Evolutionary conservation across 169 alveolate species (phyloP).

Genomic region (Plasmodium fragile): DNA sequence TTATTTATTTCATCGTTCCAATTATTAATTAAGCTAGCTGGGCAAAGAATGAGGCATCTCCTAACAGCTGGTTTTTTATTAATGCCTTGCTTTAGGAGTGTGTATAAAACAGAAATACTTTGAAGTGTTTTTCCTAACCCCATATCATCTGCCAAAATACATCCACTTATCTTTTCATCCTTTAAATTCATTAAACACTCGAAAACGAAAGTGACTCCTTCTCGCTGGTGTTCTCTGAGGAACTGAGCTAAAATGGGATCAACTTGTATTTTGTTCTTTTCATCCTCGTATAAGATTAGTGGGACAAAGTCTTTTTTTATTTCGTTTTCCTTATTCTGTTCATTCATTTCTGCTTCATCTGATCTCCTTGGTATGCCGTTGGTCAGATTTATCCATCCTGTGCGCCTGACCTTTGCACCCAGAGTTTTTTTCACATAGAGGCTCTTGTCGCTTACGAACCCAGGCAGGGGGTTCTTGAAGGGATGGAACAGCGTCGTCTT

Average conservation of each 20-base stretch:
- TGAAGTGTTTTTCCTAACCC: slow-evolving; percentile 94
- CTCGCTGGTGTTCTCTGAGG: slow-evolving; percentile 91
- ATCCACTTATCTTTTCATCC: slow-evolving; percentile 91
- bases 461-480: slow-evolving; percentile 61
- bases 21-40: slow-evolving; percentile 93
- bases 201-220: slow-evolving; percentile 92
- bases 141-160: slow-evolving; percentile 95
- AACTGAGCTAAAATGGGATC: slow-evolving; percentile 81
- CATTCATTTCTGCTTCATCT: slow-evolving; percentile 25
- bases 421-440: slow-evolving; percentile 30
- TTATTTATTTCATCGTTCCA: slow-evolving; percentile 95
- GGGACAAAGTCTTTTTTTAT: slow-evolving; percentile 25
- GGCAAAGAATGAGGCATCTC: slow-evolving; percentile 93
- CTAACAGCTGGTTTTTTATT: slow-evolving; percentile 91
- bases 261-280: slow-evolving; percentile 73
- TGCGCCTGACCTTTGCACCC: slow-evolving; percentile 53
- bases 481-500: slow-evolving; percentile 68
- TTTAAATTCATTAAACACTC: slow-evolving; percentile 94
- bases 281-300: slow-evolving; percentile 47
- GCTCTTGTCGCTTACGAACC: slow-evolving; percentile 43
- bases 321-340: slow-evolving; percentile 1
- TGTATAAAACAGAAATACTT: slow-evolving; percentile 92
- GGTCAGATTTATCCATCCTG: slow-evolving; percentile 54
- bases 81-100: slow-evolving; percentile 90
- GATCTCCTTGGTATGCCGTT: slow-evolving; percentile 50